Evolutionary conservation across 1,284 basidiomycete genomes (phyloP), one percentile per base, ranked within the genome.

Genomic region (Trichosporon coremiiforme): DNA sequence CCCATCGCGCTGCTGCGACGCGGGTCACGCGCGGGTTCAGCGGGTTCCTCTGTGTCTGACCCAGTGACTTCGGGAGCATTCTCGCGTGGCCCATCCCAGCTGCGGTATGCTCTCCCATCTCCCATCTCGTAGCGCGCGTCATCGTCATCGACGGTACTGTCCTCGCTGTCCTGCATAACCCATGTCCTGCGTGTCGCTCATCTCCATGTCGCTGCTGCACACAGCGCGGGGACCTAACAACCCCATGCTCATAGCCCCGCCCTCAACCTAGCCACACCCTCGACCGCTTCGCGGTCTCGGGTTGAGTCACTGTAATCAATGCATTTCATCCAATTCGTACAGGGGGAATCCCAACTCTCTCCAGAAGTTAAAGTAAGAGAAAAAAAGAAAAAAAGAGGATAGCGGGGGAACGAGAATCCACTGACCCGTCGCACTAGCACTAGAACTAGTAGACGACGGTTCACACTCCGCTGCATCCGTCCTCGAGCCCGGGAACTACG

Each of bases 281-380:
- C 25, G 25, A 25, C 25, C 25, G 25, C 25, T 25, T 25, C 25
- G 25, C 25, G 25, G 25, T 25, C 25, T 25, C 25, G 25, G 25
- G 25, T 25, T 25, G 25, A 25, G 33, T 62, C 57, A 29, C 57
- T 70, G 70, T 71, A 73, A 69, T 73, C 72, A 73, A 73, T 73
- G 72, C 72, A 73, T 71, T 69, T 73, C 72, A 73, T 73, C 72
- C 72, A 73, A 73, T 73, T 73, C 72, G 72, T 73, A 73, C 72
- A 73, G 72, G 31, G 25, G 66, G 60, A 73, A 69, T 70, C 72
- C 70, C 68, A 68, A 67, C 64, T 68, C 70, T 68, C 66, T 57
- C 70, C 70, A 62, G 36, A 53, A 41, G 17, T 8, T 33, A 22
- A 55, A 33, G 47, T 35, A 55, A 35, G 20, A 57, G n/a, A 20